These are phyloP conservation scores for Purpureocillium lavendulum DNA, from an alignment of 2,329 filamentous ascomycete species.

Conservation along the genomic window DNA sequence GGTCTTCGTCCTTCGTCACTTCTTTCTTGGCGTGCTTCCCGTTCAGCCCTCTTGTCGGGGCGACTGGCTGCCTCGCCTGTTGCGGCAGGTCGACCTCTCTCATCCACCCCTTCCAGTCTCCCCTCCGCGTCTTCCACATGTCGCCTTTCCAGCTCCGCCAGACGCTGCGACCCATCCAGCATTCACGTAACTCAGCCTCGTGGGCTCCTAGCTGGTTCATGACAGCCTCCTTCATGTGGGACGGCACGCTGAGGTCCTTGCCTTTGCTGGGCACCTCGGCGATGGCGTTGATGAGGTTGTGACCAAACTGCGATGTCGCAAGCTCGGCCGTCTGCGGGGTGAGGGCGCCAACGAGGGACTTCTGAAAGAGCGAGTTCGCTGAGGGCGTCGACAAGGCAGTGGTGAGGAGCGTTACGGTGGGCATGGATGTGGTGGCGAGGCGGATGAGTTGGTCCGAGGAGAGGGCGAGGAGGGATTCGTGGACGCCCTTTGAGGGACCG, in stretches of 20 bases:
- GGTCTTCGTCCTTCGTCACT: background rate
- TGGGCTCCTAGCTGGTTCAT: conserved; percentile 38
- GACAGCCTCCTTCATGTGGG: conserved; percentile 49
- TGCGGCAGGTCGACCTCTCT: conserved; percentile 32
- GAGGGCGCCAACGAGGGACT: conserved; percentile 40
- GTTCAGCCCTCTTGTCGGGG: background rate
- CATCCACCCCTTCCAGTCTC: conserved; percentile 49
- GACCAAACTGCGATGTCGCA: conserved; percentile 40
- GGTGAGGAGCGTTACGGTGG: conserved; percentile 41
- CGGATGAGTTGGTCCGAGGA: conserved; percentile 46
- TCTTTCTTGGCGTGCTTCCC: background rate
- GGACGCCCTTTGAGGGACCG: conserved; percentile 63
- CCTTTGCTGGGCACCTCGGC: conserved; percentile 40
- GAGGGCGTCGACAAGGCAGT: conserved; percentile 40
- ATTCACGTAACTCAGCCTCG: conserved; percentile 41
- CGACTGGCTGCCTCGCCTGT: conserved; percentile 3
- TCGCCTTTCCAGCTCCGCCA: conserved; percentile 53
- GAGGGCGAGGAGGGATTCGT: conserved; percentile 59
- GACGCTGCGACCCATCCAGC: conserved; percentile 45
- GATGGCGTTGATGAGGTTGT: conserved; percentile 42
- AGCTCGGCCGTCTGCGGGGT: conserved; percentile 36
- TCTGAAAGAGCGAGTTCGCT: conserved; percentile 45
- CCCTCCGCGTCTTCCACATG: conserved; percentile 42
- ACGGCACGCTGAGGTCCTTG: conserved; percentile 40
- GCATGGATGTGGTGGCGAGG: conserved; percentile 51